A percentile compares a stretch with the other conserved stretches of the same genome.
Conservation (phyloP, 495 filamentous ascomycete genomes). For the Neurospora intermedia region DNA sequence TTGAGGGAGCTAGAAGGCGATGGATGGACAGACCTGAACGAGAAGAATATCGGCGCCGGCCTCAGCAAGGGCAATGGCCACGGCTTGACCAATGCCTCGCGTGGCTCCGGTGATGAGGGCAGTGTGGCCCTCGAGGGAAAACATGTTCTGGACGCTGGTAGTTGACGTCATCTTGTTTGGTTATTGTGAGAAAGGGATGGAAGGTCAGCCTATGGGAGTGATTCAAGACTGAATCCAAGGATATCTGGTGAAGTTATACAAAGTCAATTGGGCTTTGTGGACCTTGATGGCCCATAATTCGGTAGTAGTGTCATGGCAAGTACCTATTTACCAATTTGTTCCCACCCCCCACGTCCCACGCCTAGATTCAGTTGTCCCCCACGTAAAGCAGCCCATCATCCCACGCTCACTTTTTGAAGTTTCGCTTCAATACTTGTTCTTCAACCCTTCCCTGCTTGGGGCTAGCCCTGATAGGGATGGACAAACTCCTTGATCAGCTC, state of each 20-base stretch:
- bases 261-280: background rate
- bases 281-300: background rate
- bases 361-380: background rate
- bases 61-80: slow-evolving; percentile 72
- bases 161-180: slow-evolving; percentile 3
- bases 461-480: background rate
- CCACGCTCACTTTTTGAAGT: background rate
- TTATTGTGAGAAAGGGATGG: background rate
- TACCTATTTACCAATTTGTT: no score
- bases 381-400: background rate
- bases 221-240: background rate
- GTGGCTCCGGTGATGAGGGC: slow-evolving; percentile 83
- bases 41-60: slow-evolving; percentile 76
- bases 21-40: slow-evolving; percentile 39
- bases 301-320: background rate
- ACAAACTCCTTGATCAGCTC: background rate
- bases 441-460: background rate
- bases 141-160: slow-evolving; percentile 20
- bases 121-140: slow-evolving; percentile 55
- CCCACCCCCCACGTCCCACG: background rate
- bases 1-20: background rate
- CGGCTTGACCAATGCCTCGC: slow-evolving; percentile 76
- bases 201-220: background rate
- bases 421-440: background rate
- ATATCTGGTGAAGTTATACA: background rate